Evolutionary conservation across 2,329 filamentous ascomycete genomes (phyloP), one percentile per base, ranked within the genome.

Genomic region (Hypomyces perniciosus): DNA sequence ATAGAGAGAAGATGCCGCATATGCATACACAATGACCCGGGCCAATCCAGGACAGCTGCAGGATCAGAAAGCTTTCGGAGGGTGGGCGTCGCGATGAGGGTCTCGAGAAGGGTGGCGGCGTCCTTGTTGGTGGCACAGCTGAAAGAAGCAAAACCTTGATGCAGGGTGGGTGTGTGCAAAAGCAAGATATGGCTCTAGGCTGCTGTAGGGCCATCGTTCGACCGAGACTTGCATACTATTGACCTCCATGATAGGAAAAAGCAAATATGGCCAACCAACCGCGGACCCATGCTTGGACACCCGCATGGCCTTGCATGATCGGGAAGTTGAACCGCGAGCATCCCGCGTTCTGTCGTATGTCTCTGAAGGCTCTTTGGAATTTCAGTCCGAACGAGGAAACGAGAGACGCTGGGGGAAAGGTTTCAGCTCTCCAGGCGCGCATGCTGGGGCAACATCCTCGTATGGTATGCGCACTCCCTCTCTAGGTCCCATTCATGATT

Each of bases 101-200:
- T 42, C 48, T 33, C 38, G 39, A 38, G 20, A 44, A 44, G 50
- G 50, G 50, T 38, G 39, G 39, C 27, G 27, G 20, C 40, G 45
- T 43, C 45, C 39, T 39, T 6, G 45, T 39, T 39, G 29, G 50
- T 48, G 33, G 50, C 29, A 48, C 50, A 33, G 26, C 35, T 27
- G 38, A 51, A 49, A 41, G 42, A 45, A 52, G 50, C 50, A 52
- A 44, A 52, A 33, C 29, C 50, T 39, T 38, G 27, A 7, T 38
- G 29, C 35, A 46, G 43, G 50, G 48, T 43, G 39, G 38, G 48
- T 38, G 37, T 38, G 43, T 42, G 39, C 50, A 48, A 39, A 48
- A 48, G 45, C 38, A 29, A 39, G 31, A 48, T 44, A 45, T 38
- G 48, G 39, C 39, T 48, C 39, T 43, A 4, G 45, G 13, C 26